phyloP scores from a whole-genome alignment of 441 rosid genomes.

The Pelargonium citronellum region DNA sequence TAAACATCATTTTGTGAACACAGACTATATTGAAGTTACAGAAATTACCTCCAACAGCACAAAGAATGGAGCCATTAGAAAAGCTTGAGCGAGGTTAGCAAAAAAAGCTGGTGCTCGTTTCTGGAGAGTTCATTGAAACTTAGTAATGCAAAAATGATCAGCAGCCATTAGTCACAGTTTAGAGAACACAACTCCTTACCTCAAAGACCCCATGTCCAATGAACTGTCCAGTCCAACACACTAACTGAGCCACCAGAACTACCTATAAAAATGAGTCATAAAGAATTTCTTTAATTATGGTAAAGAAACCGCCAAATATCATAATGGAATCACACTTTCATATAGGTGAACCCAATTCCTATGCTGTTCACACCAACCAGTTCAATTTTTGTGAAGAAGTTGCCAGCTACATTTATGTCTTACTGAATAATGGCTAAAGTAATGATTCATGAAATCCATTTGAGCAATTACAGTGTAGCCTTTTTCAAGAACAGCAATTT shows the following conservation, averaged over 20 bases:
- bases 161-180: neutral
- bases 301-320: neutral
- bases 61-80: constrained; percentile 64
- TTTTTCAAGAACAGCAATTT: neutral
- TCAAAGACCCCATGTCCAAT: constrained; percentile 61
- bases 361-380: too few species aligned
- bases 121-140: constrained; percentile 24
- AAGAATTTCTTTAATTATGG: neutral
- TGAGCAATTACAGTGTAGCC: too few species aligned
- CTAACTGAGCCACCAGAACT: constrained; percentile 43
- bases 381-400: too few species aligned
- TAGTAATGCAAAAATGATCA: constrained; percentile 1
- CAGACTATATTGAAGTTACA: neutral
- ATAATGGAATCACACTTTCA: too few species aligned
- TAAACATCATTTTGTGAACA: neutral
- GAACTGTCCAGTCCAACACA: constrained; percentile 63
- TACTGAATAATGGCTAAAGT: neutral
- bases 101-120: constrained; percentile 59
- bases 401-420: too few species aligned
- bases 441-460: too few species aligned
- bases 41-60: constrained; percentile 52
- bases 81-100: constrained; percentile 57
- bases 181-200: constrained; percentile 28
- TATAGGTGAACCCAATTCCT: too few species aligned
- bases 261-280: constrained; percentile 28